These are phyloP conservation scores for Microsporum ferrugineum DNA, from an alignment of 2,329 filamentous ascomycete species.

Conservation along the genomic window DNA sequence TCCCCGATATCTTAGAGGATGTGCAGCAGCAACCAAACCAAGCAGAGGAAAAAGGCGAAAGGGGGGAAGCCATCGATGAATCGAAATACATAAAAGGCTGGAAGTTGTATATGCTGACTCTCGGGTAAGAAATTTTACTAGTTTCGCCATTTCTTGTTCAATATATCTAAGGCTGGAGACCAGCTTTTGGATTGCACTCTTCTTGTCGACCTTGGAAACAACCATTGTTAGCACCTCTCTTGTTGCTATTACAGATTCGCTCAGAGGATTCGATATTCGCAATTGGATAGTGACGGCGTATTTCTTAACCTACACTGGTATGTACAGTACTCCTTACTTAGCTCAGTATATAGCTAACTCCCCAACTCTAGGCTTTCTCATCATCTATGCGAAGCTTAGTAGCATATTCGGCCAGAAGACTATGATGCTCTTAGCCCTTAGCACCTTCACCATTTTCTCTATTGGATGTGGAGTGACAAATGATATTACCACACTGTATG, in stretches of 20 bases:
- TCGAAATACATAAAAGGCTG: not conserved
- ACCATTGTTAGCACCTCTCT: slow-evolving; percentile 44
- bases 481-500: slow-evolving; percentile 24
- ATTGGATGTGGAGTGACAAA: slow-evolving; percentile 29
- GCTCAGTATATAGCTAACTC: not conserved
- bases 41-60: no score
- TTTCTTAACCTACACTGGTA: slow-evolving; percentile 40
- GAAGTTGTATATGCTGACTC: not conserved
- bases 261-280: slow-evolving; percentile 28
- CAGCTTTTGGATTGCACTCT: slow-evolving; percentile 23
- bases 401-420: slow-evolving; percentile 37
- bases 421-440: slow-evolving; percentile 27
- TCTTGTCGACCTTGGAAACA: slow-evolving; percentile 39
- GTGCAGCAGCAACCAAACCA: no score
- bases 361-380: slow-evolving; percentile 26
- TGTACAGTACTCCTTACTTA: not conserved
- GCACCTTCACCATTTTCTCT: slow-evolving; percentile 33
- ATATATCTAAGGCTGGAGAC: not conserved
- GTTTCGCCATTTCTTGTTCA: not conserved
- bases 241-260: slow-evolving; percentile 34
- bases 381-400: slow-evolving; percentile 36
- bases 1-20: no score
- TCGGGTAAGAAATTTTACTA: not conserved
- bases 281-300: slow-evolving; percentile 42
- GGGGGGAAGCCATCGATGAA: not conserved